Base-by-base conservation (phyloP, 495 filamentous ascomycete species). In the Annulohypoxylon stygium region DNA sequence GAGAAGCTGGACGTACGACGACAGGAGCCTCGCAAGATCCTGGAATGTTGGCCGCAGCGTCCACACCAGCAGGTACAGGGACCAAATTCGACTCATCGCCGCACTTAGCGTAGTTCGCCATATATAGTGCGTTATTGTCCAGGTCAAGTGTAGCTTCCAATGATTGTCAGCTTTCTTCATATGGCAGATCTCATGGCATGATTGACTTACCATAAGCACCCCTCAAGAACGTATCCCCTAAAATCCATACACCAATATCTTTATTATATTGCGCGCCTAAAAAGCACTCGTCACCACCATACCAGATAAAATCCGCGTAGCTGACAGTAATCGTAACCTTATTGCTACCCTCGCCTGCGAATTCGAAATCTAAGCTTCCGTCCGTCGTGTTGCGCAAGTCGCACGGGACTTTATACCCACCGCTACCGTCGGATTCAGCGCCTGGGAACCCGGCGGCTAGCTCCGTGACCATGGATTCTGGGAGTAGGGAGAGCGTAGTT, bases 171-270 rank as follows among this genome's bases (percentile, higher is more conserved):
- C 43, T 60, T 45, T 41, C 55, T 47, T 14, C 2, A 4, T 23
- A 11, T 33, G n/a, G 6, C 33, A 34, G n/a, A 23, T 26, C 30
- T 3, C 30, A 0, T n/a, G 16, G 16, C 23, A n/a, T 51, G 53
- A 50, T 11, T 8, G 55, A 74, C 77, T 70, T 20, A 78, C 75
- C 74, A 61, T 93, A 94, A 1, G 91, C 90, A 55, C 86, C 90
- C 75, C 92, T 86, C 18, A 95, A 78, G 81, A 94, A 94, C 0
- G 92, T 92, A 76, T 94, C 92, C 11, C 92, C 92, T 43, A 95
- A 79, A 14, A 93, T 87, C 58, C 82, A 78, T 18, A 71, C 60
- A 0, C 75, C 75, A 1, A 75, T 33, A 37, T 74, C 48, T 12
- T 39, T 12, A 67, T 7, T 85, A 83, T 61, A 81, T 85, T 39